Base-by-base conservation (phyloP, 208 protist species). In the Strigomonas culicis region DNA sequence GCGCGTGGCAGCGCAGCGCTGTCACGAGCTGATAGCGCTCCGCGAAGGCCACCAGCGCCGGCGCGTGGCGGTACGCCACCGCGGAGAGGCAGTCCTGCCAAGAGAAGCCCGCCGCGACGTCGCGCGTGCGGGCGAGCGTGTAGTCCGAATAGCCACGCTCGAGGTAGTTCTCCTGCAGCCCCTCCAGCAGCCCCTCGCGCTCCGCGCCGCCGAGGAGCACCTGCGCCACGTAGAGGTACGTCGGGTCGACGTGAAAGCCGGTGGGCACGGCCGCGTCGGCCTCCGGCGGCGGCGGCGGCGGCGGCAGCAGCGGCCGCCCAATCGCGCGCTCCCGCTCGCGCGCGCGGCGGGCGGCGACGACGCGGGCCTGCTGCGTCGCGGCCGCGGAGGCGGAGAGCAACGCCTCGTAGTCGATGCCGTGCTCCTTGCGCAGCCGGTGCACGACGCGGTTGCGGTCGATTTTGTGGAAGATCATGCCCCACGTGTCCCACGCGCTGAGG, bases 101-200 rank as follows among this genome's bases (percentile, higher is more conserved):
- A 7, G 83, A 68, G 65, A 95, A 83, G 32, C 58, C 62, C 11
- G 66, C 77, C 10, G 82, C 77, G 13, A 75, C 74, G 31, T 60
- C 63, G 55, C 31, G 51, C 22, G 89, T 93, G 43, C 66, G 71
- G 1, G 39, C 21, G 8, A 92, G 79, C 28, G 70, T 76, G 79
- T 90, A 91, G 68, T 95, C 89, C 11, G 72, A 71, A 66, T 91
- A 92, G 15, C 70, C 56, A 0, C 72, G 77, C 30, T 72, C 53
- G n/a, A 82, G 61, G 63, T 93, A 95, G 67, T 83, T 80, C 57
- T 93, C 86, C 53, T 84, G 78, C 31, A 95, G 68, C 6, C 86
- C 89, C 25, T 93, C 82, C n/a, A 93, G 55, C 17, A 94, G 49
- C 39, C 44, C 28, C 1, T 30, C 47, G 32, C 6, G 63, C 8